Percentiles rank a stretch among this genome's conserved stretches.
phyloP scores from a whole-genome alignment of 1,284 basidiomycete genomes.

The Puccinia horiana region DNA sequence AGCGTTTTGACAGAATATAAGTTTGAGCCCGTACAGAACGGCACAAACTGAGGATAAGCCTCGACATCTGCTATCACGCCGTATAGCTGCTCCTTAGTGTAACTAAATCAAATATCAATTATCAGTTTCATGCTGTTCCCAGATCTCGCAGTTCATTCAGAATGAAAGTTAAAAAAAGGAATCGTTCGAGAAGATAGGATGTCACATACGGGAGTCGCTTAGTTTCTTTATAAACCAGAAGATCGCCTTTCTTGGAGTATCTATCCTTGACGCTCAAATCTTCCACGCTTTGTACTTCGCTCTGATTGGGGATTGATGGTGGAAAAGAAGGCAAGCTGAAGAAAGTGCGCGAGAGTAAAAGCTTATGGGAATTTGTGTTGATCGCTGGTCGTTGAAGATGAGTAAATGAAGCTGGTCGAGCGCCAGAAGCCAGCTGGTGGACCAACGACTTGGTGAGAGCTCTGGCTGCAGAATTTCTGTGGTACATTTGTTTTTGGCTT shows the following conservation, averaged over 20 bases:
- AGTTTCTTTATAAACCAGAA: constrained; percentile 44
- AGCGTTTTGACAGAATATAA: constrained; percentile 28
- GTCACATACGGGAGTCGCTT: constrained; percentile 35
- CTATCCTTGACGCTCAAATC: constrained; percentile 32
- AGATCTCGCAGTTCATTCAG: not conserved
- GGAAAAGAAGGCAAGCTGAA: constrained; percentile 47
- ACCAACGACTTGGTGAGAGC: not conserved
- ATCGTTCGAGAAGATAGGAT: not conserved
- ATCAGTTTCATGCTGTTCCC: not conserved
- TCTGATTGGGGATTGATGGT: constrained; percentile 5
- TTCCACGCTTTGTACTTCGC: not conserved
- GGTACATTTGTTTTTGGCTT: not conserved
- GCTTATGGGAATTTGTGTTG: not conserved
- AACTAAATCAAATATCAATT: not conserved
- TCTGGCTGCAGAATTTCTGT: not conserved
- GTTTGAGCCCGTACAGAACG: constrained; percentile 40
- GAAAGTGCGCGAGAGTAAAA: constrained; percentile 3
- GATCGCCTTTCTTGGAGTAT: constrained; percentile 38
- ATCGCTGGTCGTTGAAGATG: not conserved
- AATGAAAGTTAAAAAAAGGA: not conserved
- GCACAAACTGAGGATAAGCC: constrained; percentile 47
- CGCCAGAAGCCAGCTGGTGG: not conserved
- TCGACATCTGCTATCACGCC: constrained; percentile 45
- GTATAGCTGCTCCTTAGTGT: constrained; percentile 47
- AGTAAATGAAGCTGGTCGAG: not conserved